phyloP scores from a whole-genome alignment of 805 yeast genomes.

The Aciculoconidium aculeatum region DNA sequence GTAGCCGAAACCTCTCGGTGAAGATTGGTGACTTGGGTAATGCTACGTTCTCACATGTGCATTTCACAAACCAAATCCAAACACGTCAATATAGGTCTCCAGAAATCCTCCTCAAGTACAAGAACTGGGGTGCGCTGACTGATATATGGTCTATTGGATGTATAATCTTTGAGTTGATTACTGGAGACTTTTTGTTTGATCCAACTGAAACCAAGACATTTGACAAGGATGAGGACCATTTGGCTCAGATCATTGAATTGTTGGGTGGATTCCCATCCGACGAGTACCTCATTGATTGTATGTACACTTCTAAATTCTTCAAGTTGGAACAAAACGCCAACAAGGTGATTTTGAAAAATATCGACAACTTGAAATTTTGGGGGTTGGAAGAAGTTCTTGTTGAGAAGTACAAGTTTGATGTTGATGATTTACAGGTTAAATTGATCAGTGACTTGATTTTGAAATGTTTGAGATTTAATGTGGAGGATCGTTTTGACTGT shows the following conservation, averaged over 20 bases:
- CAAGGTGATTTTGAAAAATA: slow-evolving; percentile 35
- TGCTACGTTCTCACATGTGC: slow-evolving; percentile 76
- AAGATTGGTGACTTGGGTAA: slow-evolving; percentile 94
- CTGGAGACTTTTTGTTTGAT: slow-evolving; percentile 59
- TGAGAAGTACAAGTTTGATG: slow-evolving; percentile 43
- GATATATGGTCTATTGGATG: slow-evolving; percentile 61
- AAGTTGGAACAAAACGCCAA: slow-evolving; percentile 21
- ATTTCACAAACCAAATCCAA: slow-evolving; percentile 84
- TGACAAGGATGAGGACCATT: slow-evolving; percentile 54
- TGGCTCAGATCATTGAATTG: slow-evolving; percentile 57
- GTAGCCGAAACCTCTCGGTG: no score
- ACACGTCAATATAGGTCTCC: slow-evolving; percentile 93
- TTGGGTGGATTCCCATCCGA: slow-evolving; percentile 36
- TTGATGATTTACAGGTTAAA: slow-evolving; percentile 24
- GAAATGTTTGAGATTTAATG: slow-evolving; percentile 45
- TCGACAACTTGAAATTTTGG: slow-evolving; percentile 47
- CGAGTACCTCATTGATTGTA: slow-evolving; percentile 36
- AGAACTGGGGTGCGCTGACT: slow-evolving; percentile 55
- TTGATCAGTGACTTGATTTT: slow-evolving; percentile 43
- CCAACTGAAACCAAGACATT: slow-evolving; percentile 47
- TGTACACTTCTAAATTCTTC: slow-evolving; percentile 35
- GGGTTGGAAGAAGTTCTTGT: slow-evolving; percentile 42
- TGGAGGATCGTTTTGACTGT: slow-evolving; percentile 48
- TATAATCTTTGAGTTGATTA: slow-evolving; percentile 51
- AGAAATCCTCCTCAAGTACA: slow-evolving; percentile 42